Evolutionary conservation across 331 rosid genomes (phyloP).

Genomic region (Quercus tomentella): DNA sequence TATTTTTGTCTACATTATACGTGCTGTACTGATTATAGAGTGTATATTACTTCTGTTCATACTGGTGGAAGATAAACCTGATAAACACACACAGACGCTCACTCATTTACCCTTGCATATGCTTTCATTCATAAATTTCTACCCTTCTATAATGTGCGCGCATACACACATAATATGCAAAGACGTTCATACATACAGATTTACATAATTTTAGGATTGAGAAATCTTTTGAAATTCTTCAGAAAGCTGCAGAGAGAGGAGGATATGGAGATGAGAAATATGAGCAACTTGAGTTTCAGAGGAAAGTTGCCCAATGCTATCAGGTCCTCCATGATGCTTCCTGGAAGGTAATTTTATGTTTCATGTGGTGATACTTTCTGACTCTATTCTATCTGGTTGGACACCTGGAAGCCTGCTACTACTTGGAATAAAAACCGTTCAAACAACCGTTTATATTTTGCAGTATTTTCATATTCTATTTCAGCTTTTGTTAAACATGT

Average conservation of each 20-base stretch:
- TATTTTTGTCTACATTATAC: no score
- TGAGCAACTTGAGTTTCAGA: constrained; percentile 79
- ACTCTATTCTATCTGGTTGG: constrained; percentile 3
- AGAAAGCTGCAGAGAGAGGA: constrained; percentile 93
- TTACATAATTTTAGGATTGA: neutral
- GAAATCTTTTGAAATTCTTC: constrained; percentile 11
- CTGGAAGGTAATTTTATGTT: constrained; percentile 69
- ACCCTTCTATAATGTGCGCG: neutral
- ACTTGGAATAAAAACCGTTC: neutral
- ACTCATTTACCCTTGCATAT: neutral
- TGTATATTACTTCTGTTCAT: neutral
- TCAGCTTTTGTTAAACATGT: neutral
- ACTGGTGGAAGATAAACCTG: neutral
- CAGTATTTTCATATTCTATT: neutral
- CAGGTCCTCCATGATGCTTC: constrained; percentile 53
- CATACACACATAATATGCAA: neutral
- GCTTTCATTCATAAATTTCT: no score
- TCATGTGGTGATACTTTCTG: neutral
- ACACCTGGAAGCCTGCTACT: neutral
- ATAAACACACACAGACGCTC: neutral
- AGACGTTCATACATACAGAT: neutral
- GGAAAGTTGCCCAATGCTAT: constrained; percentile 62
- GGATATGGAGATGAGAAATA: constrained; percentile 93
- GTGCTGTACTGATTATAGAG: neutral
- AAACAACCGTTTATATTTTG: neutral